Evolutionary conservation across 2,329 filamentous ascomycete species (phyloP), one percentile per base, ranked within the genome.

Genomic region (Ophiostoma sp.): DNA sequence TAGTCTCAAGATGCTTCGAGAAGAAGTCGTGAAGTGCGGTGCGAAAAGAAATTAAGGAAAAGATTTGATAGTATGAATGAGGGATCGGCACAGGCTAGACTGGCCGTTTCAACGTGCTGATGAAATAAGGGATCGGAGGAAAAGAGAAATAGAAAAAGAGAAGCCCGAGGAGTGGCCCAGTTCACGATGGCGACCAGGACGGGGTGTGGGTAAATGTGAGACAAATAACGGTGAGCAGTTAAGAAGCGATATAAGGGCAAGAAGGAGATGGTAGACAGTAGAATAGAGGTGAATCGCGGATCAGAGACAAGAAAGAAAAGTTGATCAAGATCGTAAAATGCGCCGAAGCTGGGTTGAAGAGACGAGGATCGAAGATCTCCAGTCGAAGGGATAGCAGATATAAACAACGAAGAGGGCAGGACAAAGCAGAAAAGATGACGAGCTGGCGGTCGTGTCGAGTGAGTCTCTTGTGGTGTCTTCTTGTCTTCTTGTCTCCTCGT

Each of bases 41-140:
- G 27, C 27, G 58, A 62, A n/a, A 41, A 60, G 27, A 60, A 38
- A 38, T 36, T 60, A 60, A 3, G 11, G 55, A 60, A 40, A 36
- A 38, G 55, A 18, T 14, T 40, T 60, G 52, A 18, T 38, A 60
- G 52, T 36, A 9, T 60, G n/a, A 63, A 63, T 63, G 60, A 41
- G 60, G 38, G 60, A 63, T 63, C 60, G 60, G 14, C 60, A n/a
- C 38, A 40, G 52, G 11, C 27, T 40, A 42, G 60, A 60, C 11
- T 60, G 55, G 55, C 27, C 55, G 55, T 38, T 60, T 60, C 27
- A 60, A 63, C 60, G 60, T 63, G 60, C 11, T 62, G 58, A 62
- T 62, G 58, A 62, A 62, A 41, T 63, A 36, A 62, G 58, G 58
- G 38, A 62, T 41, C 58, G 18, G 58, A 14, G 58, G 4, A 62